Evolutionary conservation across 805 yeast species (phyloP).

Genomic region (Suhomyces sp.): DNA sequence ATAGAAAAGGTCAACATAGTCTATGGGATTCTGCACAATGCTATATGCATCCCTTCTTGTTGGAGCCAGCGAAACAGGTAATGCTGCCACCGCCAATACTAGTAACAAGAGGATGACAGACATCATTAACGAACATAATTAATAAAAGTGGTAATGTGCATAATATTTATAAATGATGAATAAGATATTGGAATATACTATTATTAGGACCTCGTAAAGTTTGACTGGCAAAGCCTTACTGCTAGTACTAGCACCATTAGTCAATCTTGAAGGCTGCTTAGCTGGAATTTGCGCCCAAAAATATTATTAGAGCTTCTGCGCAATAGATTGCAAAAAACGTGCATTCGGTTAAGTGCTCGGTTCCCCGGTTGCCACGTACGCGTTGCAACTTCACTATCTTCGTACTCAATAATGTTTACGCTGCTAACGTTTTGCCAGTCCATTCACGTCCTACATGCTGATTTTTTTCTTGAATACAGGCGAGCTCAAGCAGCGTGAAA

Average conservation of each 20-base stretch:
- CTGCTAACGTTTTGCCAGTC: neutral
- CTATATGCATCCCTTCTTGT: neutral
- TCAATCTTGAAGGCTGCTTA: neutral
- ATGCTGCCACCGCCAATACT: neutral
- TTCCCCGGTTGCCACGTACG: neutral
- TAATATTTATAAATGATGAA: no score
- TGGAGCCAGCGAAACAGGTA: neutral
- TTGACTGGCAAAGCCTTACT: neutral
- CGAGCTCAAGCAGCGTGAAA: neutral
- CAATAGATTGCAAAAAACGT: neutral
- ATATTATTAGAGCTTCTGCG: neutral
- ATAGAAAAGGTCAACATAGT: conserved; percentile 30
- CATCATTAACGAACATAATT: neutral
- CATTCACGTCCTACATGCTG: neutral
- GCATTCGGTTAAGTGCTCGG: neutral
- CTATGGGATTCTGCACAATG: conserved; percentile 4
- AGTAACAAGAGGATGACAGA: neutral
- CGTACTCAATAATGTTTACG: neutral
- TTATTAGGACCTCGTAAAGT: neutral
- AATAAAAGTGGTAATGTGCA: neutral
- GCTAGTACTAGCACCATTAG: neutral
- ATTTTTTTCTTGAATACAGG: neutral
- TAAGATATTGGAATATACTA: no score
- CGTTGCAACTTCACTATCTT: neutral
- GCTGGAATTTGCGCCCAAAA: neutral